phyloP scores from a whole-genome alignment of 805 yeast genomes.

The Zygosaccharomyces bailii region DNA sequence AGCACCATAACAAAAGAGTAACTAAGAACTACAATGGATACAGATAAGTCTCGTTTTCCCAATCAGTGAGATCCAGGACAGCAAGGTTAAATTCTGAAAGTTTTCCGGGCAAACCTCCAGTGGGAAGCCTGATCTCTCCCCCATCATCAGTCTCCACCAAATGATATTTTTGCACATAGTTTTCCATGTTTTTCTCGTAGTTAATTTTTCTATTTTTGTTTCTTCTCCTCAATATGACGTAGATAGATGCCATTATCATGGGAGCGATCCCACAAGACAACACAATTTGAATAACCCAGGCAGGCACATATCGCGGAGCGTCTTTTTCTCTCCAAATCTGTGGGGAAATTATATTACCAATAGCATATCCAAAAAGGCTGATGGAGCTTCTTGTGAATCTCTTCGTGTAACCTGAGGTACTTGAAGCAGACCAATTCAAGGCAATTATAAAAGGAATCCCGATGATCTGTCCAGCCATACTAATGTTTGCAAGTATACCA shows the following conservation, averaged over 20 bases:
- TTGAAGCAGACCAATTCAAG: too few species aligned
- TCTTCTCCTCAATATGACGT: slow-evolving; percentile 44
- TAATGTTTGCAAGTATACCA: too few species aligned
- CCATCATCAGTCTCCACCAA: too few species aligned
- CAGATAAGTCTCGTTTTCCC: slow-evolving; percentile 48
- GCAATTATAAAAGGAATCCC: too few species aligned
- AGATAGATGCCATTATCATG: slow-evolving; percentile 40
- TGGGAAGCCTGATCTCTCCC: too few species aligned
- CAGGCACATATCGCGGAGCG: slow-evolving; percentile 44
- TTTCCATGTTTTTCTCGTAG: slow-evolving; percentile 23
- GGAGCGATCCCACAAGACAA: slow-evolving; percentile 50
- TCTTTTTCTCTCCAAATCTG: slow-evolving; percentile 51
- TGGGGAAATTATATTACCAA: slow-evolving; percentile 53
- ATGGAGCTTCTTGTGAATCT: slow-evolving; percentile 45
- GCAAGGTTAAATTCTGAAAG: slow-evolving; percentile 36
- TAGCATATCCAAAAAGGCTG: slow-evolving; percentile 44
- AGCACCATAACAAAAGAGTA: too few species aligned
- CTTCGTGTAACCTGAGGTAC: slow-evolving; percentile 55
- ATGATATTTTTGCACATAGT: too few species aligned
- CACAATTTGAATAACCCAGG: slow-evolving; percentile 57
- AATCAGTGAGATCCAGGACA: slow-evolving; percentile 50
- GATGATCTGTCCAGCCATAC: too few species aligned
- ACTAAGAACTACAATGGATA: slow-evolving; percentile 49
- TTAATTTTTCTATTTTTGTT: slow-evolving; percentile 40
- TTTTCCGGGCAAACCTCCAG: slow-evolving; percentile 33